A percentile compares a stretch with the other conserved stretches of the same genome.
Conservation (phyloP, 495 filamentous ascomycete genomes). For the Glonium stellatum region DNA sequence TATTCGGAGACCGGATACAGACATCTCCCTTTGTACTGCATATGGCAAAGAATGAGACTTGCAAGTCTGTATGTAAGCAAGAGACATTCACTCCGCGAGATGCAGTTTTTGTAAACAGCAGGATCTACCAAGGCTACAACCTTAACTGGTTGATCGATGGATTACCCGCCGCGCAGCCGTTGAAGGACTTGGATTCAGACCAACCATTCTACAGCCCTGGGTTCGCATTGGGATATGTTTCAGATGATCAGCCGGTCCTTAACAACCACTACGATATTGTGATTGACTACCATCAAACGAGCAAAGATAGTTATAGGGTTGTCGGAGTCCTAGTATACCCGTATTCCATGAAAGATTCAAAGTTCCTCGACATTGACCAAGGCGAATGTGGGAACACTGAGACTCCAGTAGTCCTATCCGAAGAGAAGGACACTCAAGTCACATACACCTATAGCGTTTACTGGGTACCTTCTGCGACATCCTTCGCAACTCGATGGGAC, state of each 20-base stretch:
- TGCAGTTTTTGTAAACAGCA: conserved; percentile 71
- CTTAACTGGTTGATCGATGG: conserved; percentile 96
- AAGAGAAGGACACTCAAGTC: conserved; percentile 61
- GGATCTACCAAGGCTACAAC: conserved; percentile 75
- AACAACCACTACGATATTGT: conserved; percentile 93
- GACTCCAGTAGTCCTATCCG: conserved; percentile 52
- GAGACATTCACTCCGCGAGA: conserved; percentile 59
- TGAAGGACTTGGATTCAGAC: conserved; percentile 62
- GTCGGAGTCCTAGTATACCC: conserved; percentile 88
- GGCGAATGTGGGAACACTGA: conserved; percentile 53
- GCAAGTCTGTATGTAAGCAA: conserved; percentile 65
- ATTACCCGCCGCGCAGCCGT: conserved; percentile 76
- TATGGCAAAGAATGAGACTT: conserved; percentile 78
- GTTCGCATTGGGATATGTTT: conserved; percentile 68
- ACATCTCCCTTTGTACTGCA: conserved; percentile 82
- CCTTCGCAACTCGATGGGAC: conserved; percentile 96
- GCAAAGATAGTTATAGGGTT: conserved; percentile 65
- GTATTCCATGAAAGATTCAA: conserved; percentile 57
- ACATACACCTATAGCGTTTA: conserved; percentile 86
- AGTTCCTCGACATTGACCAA: conserved; percentile 45
- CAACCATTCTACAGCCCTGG: conserved; percentile 78
- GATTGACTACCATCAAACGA: conserved; percentile 84
- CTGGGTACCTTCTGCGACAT: conserved; percentile 71
- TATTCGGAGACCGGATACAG: conserved; percentile 93
- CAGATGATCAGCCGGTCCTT: conserved; percentile 47